A percentile compares a stretch with the other conserved stretches of the same genome.
phyloP scores from a whole-genome alignment of 805 yeast genomes.

The Candida ipomoeae region DNA sequence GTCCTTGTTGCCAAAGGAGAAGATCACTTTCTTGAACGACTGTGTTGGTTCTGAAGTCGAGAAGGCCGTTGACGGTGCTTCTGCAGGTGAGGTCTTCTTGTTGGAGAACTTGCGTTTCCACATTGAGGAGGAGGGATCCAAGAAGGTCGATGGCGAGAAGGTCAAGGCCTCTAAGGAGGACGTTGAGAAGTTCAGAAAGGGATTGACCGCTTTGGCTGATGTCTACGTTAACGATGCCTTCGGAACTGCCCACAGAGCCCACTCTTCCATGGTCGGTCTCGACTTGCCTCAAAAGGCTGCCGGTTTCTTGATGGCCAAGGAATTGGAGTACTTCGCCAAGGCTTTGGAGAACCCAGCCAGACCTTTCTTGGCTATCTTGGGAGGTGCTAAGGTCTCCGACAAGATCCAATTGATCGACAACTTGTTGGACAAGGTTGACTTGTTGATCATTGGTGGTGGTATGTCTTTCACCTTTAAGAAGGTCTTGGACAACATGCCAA shows the following conservation, averaged over 20 bases:
- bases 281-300: slow-evolving; percentile 95
- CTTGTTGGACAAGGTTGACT: slow-evolving; percentile 91
- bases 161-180: slow-evolving; percentile 84
- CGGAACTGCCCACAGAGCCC: slow-evolving; percentile 99
- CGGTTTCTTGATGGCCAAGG: slow-evolving; percentile 98
- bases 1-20: slow-evolving; percentile 55
- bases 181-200: slow-evolving; percentile 83
- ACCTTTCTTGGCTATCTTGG: slow-evolving; percentile 97
- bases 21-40: slow-evolving; percentile 81
- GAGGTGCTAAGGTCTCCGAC: slow-evolving; percentile 99
- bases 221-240: slow-evolving; percentile 90
- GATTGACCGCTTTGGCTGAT: slow-evolving; percentile 90
- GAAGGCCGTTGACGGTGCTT: slow-evolving; percentile 66
- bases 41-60: slow-evolving; percentile 92
- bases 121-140: slow-evolving; percentile 95
- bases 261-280: slow-evolving; percentile 98
- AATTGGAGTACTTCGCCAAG: slow-evolving; percentile 94
- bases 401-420: slow-evolving; percentile 98
- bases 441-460: slow-evolving; percentile 97
- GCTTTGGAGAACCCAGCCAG: slow-evolving; percentile 97
- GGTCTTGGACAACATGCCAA: slow-evolving; percentile 76
- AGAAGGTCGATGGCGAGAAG: slow-evolving; percentile 83
- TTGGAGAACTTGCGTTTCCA: slow-evolving; percentile 98
- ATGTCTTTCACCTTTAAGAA: slow-evolving; percentile 99
- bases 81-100: slow-evolving; percentile 78